Percentiles rank a stretch among this genome's conserved stretches.
These are phyloP conservation scores for Trichoderma harzianum DNA, from an alignment of 2,329 filamentous ascomycete species.

Conservation along the genomic window DNA sequence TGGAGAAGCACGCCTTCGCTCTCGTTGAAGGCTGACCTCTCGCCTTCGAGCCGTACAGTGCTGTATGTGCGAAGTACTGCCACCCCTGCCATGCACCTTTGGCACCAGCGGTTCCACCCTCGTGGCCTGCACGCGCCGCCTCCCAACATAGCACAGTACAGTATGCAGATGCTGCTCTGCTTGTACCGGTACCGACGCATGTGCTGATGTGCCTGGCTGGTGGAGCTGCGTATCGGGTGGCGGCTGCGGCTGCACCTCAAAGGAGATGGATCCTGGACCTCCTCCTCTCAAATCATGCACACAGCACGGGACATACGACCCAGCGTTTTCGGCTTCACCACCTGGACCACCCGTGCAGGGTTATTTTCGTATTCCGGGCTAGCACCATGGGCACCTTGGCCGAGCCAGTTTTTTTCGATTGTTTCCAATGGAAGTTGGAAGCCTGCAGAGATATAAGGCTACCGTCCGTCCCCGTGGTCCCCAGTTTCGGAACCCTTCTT, in stretches of 20 bases:
- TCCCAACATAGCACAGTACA: neutral
- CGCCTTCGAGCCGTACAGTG: neutral
- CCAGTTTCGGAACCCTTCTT: neutral
- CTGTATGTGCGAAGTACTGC: neutral
- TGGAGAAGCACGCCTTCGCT: constrained; percentile 14
- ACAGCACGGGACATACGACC: constrained; percentile 5
- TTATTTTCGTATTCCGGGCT: constrained; percentile 23
- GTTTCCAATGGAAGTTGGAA: constrained; percentile 7
- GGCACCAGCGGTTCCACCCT: constrained; percentile 6
- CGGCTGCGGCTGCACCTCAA: constrained; percentile 16
- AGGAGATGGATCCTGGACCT: constrained; percentile 15
- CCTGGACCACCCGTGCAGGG: constrained; percentile 18
- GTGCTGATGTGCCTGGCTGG: constrained; percentile 3
- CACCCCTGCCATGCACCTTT: neutral
- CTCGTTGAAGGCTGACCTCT: neutral
- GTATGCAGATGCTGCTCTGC: constrained; percentile 1
- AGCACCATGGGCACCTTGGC: constrained; percentile 9
- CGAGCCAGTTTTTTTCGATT: neutral
- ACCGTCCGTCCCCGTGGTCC: constrained; percentile 10
- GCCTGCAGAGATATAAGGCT: constrained; percentile 20
- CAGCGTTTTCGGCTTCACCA: constrained; percentile 10
- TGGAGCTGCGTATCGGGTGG: constrained; percentile 5
- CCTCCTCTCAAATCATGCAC: constrained; percentile 17
- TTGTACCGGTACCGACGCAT: constrained; percentile 4
- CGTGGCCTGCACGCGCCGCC: neutral